Evolutionary conservation across 2,329 filamentous ascomycete species (phyloP), one percentile per base, ranked within the genome.

Genomic region (Claviceps pusilla): DNA sequence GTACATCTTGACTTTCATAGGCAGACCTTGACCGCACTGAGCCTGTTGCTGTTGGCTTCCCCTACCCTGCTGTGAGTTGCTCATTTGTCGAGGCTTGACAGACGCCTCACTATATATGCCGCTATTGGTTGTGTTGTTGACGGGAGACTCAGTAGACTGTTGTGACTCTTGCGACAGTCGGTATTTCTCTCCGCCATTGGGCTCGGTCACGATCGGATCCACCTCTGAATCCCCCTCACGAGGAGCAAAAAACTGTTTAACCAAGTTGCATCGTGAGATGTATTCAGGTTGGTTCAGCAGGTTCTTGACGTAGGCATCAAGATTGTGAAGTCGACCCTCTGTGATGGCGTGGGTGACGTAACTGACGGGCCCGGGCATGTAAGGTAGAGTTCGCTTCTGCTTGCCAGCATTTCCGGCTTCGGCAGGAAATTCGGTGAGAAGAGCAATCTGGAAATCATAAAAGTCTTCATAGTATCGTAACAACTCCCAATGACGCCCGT

Each of bases 331-430:
- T 60, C 93, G 83, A 33, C 89, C 90, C 65, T 96, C 90, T 19
- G 90, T 95, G 63, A 98, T 96, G 41, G 87, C 88, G 65, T 97
- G 91, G n/a, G 91, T 98, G 54, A 97, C 91, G 69, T 95, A 95
- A 59, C 90, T 95, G 57, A 98, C 91, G 3, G 93, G 93, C 6
- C 93, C 93, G 10, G 93, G 93, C 93, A 98, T 98, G 68, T 95
- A 97, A 2, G 93, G 93, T 12, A 98, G 71, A 9, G 86, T 89
- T 54, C 93, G 84, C 65, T 86, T 84, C 64, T 89, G 83, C 51
- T 77, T 78, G 48, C 85, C 84, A 19, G 84, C 86, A 64, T 94
- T 93, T 53, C 93, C 93, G 42, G 93, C 91, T 69, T 97, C 93
- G 41, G 87, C 83, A 28, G 93, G 91, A 64, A 96, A 97, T 59